These are phyloP conservation scores for Aspergillus piperis DNA, from an alignment of 2,329 filamentous ascomycete species.

Conservation along the genomic window DNA sequence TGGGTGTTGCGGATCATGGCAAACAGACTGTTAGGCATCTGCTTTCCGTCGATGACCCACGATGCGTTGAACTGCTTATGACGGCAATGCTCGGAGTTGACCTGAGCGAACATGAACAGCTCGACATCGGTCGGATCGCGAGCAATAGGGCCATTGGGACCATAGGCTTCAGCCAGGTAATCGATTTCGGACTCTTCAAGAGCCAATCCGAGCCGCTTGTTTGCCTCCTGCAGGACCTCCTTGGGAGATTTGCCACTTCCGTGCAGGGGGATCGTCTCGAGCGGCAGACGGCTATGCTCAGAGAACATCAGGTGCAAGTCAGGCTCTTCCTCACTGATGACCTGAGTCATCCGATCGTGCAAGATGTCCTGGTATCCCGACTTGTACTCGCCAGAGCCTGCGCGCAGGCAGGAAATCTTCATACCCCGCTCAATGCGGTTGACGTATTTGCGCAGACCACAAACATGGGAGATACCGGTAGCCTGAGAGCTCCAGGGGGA, in stretches of 20 bases:
- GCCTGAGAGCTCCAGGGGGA: constrained; percentile 98
- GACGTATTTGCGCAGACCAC: constrained; percentile 71
- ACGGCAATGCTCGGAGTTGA: constrained; percentile 92
- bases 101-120: constrained; percentile 98
- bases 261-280: constrained; percentile 76
- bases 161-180: constrained; percentile 85
- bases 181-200: constrained; percentile 88
- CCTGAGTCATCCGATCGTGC: constrained; percentile 95
- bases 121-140: constrained; percentile 82
- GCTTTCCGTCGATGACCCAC: constrained; percentile 88
- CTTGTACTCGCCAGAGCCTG: constrained; percentile 60
- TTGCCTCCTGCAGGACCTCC: constrained; percentile 76
- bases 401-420: constrained; percentile 64
- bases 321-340: constrained; percentile 66
- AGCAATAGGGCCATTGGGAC: constrained; percentile 59
- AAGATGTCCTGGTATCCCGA: constrained; percentile 65
- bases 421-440: constrained; percentile 85
- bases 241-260: constrained; percentile 65
- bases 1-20: constrained; percentile 97
- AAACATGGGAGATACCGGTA: constrained; percentile 90
- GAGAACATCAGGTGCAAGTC: constrained; percentile 77
- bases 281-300: constrained; percentile 63
- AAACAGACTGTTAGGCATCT: constrained; percentile 80
- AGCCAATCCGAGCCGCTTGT: constrained; percentile 78
- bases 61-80: constrained; percentile 95